Evolutionary conservation across 768 basidiomycete species (phyloP).

Genomic region (Kwoniella europaea): DNA sequence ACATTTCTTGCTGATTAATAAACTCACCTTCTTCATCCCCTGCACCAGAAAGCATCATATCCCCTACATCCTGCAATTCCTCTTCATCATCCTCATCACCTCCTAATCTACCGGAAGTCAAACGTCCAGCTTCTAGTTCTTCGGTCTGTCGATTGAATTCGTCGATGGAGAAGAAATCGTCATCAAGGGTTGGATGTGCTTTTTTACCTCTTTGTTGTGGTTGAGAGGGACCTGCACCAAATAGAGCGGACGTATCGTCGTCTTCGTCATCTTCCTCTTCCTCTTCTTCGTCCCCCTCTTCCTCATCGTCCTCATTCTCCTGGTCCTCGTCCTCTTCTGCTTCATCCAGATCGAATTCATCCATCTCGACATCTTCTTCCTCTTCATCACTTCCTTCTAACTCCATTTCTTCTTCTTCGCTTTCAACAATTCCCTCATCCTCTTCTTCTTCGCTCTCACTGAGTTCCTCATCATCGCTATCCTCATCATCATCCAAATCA

Average conservation of each 20-base stretch:
- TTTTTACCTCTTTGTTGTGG: slow-evolving; percentile 25
- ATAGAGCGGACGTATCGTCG: slow-evolving; percentile 53
- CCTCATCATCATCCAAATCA: slow-evolving; percentile 39
- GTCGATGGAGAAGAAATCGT: slow-evolving; percentile 85
- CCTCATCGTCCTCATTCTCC: slow-evolving; percentile 44
- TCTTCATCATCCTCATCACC: slow-evolving; percentile 56
- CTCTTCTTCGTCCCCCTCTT: slow-evolving; percentile 46
- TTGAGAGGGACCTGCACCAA: slow-evolving; percentile 41
- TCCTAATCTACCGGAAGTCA: slow-evolving; percentile 68
- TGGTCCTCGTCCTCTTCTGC: slow-evolving; percentile 28
- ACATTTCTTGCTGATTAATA: too few relatives aligned
- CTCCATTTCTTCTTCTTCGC: slow-evolving; percentile 60
- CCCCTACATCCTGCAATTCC: slow-evolving; percentile 43
- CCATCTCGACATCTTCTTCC: slow-evolving; percentile 38
- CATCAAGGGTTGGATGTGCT: slow-evolving; percentile 70
- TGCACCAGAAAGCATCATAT: slow-evolving; percentile 44
- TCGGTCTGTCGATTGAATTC: slow-evolving; percentile 87
- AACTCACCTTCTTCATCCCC: slow-evolving; percentile 43
- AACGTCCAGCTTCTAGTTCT: slow-evolving; percentile 70
- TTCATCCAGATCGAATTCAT: slow-evolving; percentile 35
- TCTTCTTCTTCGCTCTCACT: slow-evolving; percentile 36
- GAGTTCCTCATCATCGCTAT: slow-evolving; percentile 50
- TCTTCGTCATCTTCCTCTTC: slow-evolving; percentile 44
- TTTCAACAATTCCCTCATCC: slow-evolving; percentile 27
- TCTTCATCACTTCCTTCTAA: slow-evolving; percentile 35